Evolutionary conservation across 2,329 filamentous ascomycete genomes (phyloP), one percentile per base, ranked within the genome.

Genomic region (Diaporthe australafricana): DNA sequence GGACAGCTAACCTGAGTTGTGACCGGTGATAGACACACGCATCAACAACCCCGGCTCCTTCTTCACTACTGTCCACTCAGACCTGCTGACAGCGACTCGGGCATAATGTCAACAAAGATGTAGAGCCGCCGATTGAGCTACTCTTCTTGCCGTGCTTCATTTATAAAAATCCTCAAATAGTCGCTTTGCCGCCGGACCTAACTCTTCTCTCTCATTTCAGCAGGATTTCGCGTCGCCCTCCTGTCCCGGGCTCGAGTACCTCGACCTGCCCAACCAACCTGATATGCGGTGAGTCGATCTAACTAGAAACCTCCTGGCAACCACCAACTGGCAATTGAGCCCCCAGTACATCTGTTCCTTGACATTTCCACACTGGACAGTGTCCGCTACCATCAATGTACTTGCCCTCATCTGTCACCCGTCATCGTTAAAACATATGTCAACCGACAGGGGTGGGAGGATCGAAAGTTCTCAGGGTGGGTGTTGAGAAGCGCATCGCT

Each of bases 171-270:
- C 35, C 11, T 45, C 35, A 50, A 40, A 56, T 38, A 67, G 32
- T 32, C 53, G 32, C 56, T 20, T 42, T 60, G 30, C 56, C 53
- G 56, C 71, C 74, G 75, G 79, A 73, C 75, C 77, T 80, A 76
- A 80, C 77, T 56, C 63, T 52, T 75, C n/a, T 70, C 69, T 70
- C 65, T 74, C 74, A 35, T 74, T 80, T 75, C 76, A 84, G 80
- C 83, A 89, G 86, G 87, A 88, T 78, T 89, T 87, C 82, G 85
- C 87, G 81, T 86, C 87, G 80, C 83, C 87, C 80, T 81, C 83
- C 71, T 84, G 83, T 78, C 77, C 81, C 77, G 86, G 85, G 79
- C 82, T 89, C 79, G 86, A 88, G 76, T 89, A 88, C 78, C 83
- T 88, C 78, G 86, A 87, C 68, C 83, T 88, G 77, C 84, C 83